These are phyloP conservation scores for Penicillium sp. DNA, from an alignment of 2,329 filamentous ascomycete genomes.

Conservation along the genomic window DNA sequence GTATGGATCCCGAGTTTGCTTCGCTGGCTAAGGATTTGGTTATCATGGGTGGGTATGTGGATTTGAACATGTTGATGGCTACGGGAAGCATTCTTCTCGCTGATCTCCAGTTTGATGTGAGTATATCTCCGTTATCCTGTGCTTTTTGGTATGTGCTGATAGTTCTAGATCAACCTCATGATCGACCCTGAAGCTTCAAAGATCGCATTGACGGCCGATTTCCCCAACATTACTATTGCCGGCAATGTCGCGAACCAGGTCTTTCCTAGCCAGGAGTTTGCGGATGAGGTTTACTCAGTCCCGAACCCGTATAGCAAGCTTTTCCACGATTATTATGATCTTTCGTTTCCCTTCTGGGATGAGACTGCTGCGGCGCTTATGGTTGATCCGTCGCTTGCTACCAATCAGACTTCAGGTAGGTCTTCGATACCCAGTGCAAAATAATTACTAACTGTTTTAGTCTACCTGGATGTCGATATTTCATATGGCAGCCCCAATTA, in stretches of 20 bases:
- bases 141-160: neutral
- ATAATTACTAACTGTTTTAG: conserved; percentile 16
- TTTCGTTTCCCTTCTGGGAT: conserved; percentile 48
- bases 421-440: neutral
- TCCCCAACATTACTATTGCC: conserved; percentile 48
- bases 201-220: conserved; percentile 50
- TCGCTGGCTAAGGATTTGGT: conserved; percentile 48
- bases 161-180: conserved; percentile 48
- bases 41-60: conserved; percentile 53
- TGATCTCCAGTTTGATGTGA: conserved; percentile 29
- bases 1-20: conserved; percentile 50
- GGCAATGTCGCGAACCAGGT: conserved; percentile 52
- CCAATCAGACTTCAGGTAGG: conserved; percentile 38
- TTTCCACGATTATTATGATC: conserved; percentile 41
- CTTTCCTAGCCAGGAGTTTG: conserved; percentile 40
- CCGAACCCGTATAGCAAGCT: conserved; percentile 41
- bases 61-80: conserved; percentile 40
- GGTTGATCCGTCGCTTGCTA: conserved; percentile 39
- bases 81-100: conserved; percentile 27
- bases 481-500: conserved; percentile 43
- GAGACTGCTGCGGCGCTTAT: conserved; percentile 45
- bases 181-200: conserved; percentile 53
- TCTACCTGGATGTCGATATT: conserved; percentile 47
- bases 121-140: neutral
- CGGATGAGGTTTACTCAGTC: conserved; percentile 40